A percentile compares a stretch with the other conserved stretches of the same genome.
These are phyloP conservation scores for Globisporangium solare DNA, from an alignment of 352 stramenopile genomes.

Conservation along the genomic window DNA sequence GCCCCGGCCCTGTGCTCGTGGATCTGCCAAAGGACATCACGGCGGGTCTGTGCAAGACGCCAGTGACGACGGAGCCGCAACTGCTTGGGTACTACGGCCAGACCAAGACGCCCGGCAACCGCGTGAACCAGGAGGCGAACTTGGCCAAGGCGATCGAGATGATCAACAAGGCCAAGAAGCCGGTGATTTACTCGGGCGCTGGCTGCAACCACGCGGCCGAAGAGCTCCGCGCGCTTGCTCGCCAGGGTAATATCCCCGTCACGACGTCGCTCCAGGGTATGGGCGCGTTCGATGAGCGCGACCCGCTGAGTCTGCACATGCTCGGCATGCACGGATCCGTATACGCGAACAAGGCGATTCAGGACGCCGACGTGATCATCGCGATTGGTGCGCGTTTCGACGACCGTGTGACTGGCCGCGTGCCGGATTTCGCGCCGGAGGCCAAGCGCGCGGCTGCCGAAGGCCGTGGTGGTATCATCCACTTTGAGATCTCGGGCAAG, in stretches of 20 bases:
- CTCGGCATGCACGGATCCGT: conserved; percentile 96
- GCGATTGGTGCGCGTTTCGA: conserved; percentile 94
- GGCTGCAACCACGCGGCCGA: conserved; percentile 84
- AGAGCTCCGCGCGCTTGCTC: conserved; percentile 89
- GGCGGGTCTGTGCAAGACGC: conserved; percentile 65
- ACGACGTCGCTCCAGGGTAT: conserved; percentile 93
- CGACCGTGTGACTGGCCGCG: conserved; percentile 93
- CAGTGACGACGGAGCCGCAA: conserved; percentile 70
- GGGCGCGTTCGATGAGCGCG: conserved; percentile 92
- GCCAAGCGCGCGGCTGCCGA: conserved; percentile 88
- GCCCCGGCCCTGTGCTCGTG: conserved; percentile 92
- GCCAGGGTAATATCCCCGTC: conserved; percentile 93
- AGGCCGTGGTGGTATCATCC: conserved; percentile 92
- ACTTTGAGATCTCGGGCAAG: conserved; percentile 93
- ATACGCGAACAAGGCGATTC: conserved; percentile 95
- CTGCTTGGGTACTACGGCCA: conserved; percentile 83
- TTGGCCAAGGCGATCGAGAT: conserved; percentile 68
- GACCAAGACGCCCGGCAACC: conserved; percentile 78
- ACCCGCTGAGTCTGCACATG: conserved; percentile 94
- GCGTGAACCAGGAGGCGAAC: conserved; percentile 76
- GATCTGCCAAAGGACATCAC: conserved; percentile 96
- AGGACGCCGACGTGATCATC: conserved; percentile 94
- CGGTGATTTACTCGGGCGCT: conserved; percentile 93
- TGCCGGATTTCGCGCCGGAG: conserved; percentile 91
- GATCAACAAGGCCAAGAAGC: conserved; percentile 94